Conservation (phyloP, 2,329 filamentous ascomycete genomes). For the Diplocarpon rosae region DNA sequence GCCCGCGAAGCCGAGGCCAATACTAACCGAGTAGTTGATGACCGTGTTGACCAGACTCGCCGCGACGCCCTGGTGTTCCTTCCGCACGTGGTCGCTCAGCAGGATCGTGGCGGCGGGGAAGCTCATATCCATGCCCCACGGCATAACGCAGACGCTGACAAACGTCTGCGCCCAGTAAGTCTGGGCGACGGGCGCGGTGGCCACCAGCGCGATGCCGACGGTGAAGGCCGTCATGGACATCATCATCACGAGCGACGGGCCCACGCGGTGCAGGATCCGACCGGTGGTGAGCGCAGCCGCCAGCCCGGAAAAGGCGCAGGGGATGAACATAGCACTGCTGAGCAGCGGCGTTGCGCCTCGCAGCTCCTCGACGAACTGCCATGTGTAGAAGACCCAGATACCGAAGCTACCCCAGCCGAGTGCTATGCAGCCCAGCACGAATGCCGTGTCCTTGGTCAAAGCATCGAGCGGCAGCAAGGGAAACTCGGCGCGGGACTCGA, state of each 20-base stretch:
- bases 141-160: conserved; percentile 43
- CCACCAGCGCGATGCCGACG: conserved; percentile 26
- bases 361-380: conserved; percentile 20
- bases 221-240: conserved; percentile 30
- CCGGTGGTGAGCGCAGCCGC: conserved; percentile 28
- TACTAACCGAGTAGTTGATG: conserved; percentile 32
- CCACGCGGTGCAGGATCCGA: conserved; percentile 26
- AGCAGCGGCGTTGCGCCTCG: conserved; percentile 25
- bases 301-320: conserved; percentile 23
- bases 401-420: conserved; percentile 23
- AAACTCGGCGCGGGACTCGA: conserved; percentile 35
- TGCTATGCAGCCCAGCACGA: conserved; percentile 30
- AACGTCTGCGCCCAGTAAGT: conserved; percentile 56
- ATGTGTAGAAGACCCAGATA: conserved; percentile 23
- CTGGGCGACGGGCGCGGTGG: conserved; percentile 17
- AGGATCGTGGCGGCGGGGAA: conserved; percentile 42
- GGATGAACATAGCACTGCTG: conserved; percentile 23
- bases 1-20: conserved; percentile 35
- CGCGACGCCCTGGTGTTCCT: conserved; percentile 39
- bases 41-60: conserved; percentile 37
- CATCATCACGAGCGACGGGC: conserved; percentile 29
- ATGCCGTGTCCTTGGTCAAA: conserved; percentile 37
- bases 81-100: conserved; percentile 38
- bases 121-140: conserved; percentile 46
- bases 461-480: conserved; percentile 48